Base-by-base conservation (phyloP, 768 basidiomycete genomes). In the Astraeus odoratus region DNA sequence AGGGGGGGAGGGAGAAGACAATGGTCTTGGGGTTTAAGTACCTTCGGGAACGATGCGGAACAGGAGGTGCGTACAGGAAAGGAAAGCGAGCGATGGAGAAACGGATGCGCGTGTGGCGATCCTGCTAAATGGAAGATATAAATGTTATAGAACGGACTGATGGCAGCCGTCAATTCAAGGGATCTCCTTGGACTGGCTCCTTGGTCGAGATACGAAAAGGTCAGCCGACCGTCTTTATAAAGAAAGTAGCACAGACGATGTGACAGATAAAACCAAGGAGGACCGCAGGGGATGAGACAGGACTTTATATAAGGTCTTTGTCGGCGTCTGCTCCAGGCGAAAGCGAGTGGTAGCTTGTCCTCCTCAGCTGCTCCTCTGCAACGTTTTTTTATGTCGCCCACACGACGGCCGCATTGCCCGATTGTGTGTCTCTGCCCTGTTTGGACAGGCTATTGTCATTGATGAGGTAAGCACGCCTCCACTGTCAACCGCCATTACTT, bases 1-100 rank as follows among this genome's bases (percentile, higher is more conserved):
- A n/a, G 33, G 33, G 33, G 44, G 38, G 43, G 36, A 25, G 39
- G 20, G 15, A 23, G 12, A 19, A 10, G 26, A 16, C 26, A 6
- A 9, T 39, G 23, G 37, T 39, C 37, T 25, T 20, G 26, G 30
- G 45, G 57, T 52, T 52, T 60, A 57, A 49, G 33, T 36, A 42
- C n/a, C 42, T 43, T 36, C 44, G 45, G 42, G 50, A 39, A 34
- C 29, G 26, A n/a, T 23, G 27, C 34, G 33, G 34, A 39, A 39
- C 37, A 31, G 38, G 44, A 46, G 44, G 40, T 26, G 42, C 12
- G 16, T 20, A 13, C 37, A 35, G 18, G 39, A 42, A 48, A 48
- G 42, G 47, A 35, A 43, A 43, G 29, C 29, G 25, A 29, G 30
- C 9, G 31, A 26, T 35, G 48, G 24, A 40, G 36, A n/a, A 39